A percentile compares a stretch with the other conserved stretches of the same genome.
Evolutionary conservation across 2,329 filamentous ascomycete genomes (phyloP).

Genomic region (Orbilia quercus): DNA sequence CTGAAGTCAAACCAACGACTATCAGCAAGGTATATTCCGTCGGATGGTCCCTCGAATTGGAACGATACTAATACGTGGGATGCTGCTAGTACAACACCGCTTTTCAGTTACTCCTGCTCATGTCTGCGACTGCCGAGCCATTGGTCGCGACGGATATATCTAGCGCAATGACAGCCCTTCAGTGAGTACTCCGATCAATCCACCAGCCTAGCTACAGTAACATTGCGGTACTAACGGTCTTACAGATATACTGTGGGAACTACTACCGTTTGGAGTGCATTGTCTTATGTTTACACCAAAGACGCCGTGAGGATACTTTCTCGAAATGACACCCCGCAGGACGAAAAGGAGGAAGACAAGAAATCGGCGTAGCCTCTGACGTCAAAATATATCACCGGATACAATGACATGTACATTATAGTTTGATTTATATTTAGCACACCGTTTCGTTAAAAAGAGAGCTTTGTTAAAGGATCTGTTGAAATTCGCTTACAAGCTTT

Average conservation of each 20-base stretch:
- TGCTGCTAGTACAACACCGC: constrained; percentile 80
- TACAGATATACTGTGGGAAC: constrained; percentile 82
- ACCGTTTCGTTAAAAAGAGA: too few species aligned
- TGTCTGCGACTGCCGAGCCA: constrained; percentile 82
- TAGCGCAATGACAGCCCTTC: constrained; percentile 44
- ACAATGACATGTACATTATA: not conserved
- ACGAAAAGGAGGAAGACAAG: constrained; percentile 55
- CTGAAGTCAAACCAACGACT: constrained; percentile 83
- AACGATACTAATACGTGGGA: constrained; percentile 64
- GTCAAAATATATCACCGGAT: not conserved
- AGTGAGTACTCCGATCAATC: constrained; percentile 30
- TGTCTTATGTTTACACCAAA: constrained; percentile 90
- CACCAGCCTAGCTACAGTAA: not conserved
- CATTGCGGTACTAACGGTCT: constrained; percentile 53
- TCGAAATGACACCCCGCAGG: constrained; percentile 59
- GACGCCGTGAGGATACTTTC: constrained; percentile 87
- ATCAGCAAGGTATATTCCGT: constrained; percentile 73
- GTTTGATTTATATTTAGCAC: not conserved
- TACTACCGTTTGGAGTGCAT: constrained; percentile 92
- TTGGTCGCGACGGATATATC: constrained; percentile 67
- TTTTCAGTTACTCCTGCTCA: constrained; percentile 86
- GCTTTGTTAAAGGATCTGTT: too few species aligned
- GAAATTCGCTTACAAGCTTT: too few species aligned
- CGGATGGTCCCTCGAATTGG: constrained; percentile 76
- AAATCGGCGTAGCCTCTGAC: constrained; percentile 19